phyloP scores from a whole-genome alignment of 1,284 basidiomycete species.

The Ganoderma lingzhi region DNA sequence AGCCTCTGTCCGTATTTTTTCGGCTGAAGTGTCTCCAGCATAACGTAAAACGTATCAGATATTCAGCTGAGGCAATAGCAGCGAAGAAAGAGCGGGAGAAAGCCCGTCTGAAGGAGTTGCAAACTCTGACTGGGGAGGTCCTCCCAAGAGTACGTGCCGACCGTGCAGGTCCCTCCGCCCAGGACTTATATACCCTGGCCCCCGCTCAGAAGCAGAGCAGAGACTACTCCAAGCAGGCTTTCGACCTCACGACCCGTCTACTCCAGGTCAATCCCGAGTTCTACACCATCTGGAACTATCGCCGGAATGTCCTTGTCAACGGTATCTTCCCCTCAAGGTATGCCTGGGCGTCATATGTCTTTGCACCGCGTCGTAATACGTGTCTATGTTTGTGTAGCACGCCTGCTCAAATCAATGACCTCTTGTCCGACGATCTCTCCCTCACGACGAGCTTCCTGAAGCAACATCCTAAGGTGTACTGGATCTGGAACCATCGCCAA shows the following conservation, averaged over 20 bases:
- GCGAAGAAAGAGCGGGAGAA: slow-evolving; percentile 76
- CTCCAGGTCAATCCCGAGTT: slow-evolving; percentile 89
- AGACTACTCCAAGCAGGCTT: slow-evolving; percentile 74
- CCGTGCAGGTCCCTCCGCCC: slow-evolving; percentile 18
- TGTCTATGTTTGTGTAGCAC: slow-evolving; percentile 52
- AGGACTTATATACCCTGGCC: slow-evolving; percentile 20
- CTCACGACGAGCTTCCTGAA: slow-evolving; percentile 85
- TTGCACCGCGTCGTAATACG: neutral
- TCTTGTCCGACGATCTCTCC: slow-evolving; percentile 78
- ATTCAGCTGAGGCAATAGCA: slow-evolving; percentile 69
- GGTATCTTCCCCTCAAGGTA: slow-evolving; percentile 78
- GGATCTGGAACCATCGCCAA: slow-evolving; percentile 95
- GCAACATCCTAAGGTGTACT: slow-evolving; percentile 92
- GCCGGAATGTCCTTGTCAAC: slow-evolving; percentile 78
- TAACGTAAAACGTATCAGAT: slow-evolving; percentile 75
- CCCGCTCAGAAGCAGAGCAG: slow-evolving; percentile 65
- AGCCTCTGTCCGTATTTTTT: neutral
- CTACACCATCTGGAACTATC: slow-evolving; percentile 94
- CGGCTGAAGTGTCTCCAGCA: slow-evolving; percentile 57
- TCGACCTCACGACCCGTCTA: slow-evolving; percentile 79
- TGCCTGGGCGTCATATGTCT: slow-evolving; percentile 24
- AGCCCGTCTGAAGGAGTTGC: slow-evolving; percentile 80
- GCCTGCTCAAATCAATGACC: slow-evolving; percentile 65
- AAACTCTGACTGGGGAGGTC: slow-evolving; percentile 70
- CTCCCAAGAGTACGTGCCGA: slow-evolving; percentile 64